Percentiles rank a stretch among this genome's conserved stretches.
Conservation (phyloP, 306 rosid genomes). For the Hippophae tibetana region DNA sequence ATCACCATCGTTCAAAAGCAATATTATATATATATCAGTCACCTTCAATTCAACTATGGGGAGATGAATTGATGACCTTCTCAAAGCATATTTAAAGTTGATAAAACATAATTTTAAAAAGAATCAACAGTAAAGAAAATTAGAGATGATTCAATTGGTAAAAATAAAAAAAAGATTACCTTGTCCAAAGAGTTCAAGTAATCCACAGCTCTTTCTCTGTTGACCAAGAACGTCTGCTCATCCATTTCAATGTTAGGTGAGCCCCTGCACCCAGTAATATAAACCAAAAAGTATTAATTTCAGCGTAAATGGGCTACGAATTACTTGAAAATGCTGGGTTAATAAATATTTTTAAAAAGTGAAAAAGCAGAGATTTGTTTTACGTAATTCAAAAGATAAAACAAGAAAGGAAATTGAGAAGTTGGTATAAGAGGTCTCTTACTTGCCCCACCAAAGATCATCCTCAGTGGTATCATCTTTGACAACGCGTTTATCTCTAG, state of each 20-base stretch:
- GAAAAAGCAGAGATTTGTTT: not conserved
- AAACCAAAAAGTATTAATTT: not conserved
- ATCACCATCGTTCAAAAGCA: conserved; percentile 12
- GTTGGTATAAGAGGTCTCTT: conserved; percentile 14
- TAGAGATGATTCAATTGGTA: no score
- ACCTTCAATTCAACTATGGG: not conserved
- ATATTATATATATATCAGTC: not conserved
- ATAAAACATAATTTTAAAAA: not conserved
- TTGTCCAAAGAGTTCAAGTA: conserved; percentile 84
- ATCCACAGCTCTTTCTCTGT: conserved; percentile 88
- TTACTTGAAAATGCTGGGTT: no score
- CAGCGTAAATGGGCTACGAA: not conserved
- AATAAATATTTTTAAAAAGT: not conserved
- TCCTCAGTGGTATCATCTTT: conserved; percentile 48
- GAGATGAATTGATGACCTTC: not conserved
- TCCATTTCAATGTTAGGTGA: conserved; percentile 96
- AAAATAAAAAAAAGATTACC: conserved; percentile 23
- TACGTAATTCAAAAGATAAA: not conserved
- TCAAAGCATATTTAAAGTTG: not conserved
- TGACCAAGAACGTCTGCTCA: conserved; percentile 61
- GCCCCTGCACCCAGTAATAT: conserved; percentile 37
- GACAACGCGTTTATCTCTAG: conserved; percentile 82
- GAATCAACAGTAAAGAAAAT: not conserved
- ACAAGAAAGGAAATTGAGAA: no score
- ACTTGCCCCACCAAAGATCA: conserved; percentile 99